phyloP scores from a whole-genome alignment of 2,329 filamentous ascomycete species.

The Emergomyces orientalis region DNA sequence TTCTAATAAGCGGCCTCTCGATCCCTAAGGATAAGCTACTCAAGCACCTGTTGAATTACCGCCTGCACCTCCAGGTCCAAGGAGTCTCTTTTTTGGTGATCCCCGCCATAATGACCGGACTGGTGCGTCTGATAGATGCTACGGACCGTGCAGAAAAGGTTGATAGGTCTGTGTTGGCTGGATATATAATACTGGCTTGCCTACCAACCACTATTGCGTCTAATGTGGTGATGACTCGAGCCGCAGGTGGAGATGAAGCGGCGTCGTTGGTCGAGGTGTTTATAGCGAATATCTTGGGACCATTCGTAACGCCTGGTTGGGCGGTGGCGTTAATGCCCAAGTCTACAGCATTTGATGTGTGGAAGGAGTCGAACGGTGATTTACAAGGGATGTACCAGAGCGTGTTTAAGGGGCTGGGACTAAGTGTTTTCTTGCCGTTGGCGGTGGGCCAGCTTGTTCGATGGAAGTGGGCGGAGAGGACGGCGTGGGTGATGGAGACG shows the following conservation, averaged over 20 bases:
- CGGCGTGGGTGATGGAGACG: conserved; percentile 37
- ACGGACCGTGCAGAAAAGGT: conserved; percentile 41
- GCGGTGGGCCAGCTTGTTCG: conserved; percentile 53
- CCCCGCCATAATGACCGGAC: conserved; percentile 51
- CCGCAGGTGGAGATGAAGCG: conserved; percentile 58
- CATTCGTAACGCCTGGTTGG: conserved; percentile 57
- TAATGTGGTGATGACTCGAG: conserved; percentile 64
- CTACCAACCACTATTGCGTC: conserved; percentile 64
- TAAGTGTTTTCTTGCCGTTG: conserved; percentile 58
- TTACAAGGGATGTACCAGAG: conserved; percentile 54
- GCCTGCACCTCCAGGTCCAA: conserved; percentile 59
- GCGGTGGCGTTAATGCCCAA: conserved; percentile 49
- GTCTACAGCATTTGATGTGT: conserved; percentile 25
- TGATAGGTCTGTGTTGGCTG: conserved; percentile 56
- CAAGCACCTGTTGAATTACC: conserved; percentile 56
- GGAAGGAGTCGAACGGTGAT: conserved; percentile 42
- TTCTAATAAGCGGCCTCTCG: conserved; percentile 61
- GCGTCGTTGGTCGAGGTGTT: conserved; percentile 60
- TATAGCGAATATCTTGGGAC: conserved; percentile 59
- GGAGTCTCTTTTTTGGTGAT: conserved; percentile 58
- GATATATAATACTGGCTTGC: conserved; percentile 58
- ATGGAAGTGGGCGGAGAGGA: conserved; percentile 43
- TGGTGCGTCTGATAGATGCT: conserved; percentile 45
- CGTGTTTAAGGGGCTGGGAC: conserved; percentile 59
- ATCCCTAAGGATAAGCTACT: conserved; percentile 54